Conservation (phyloP, 75 land plant genomes). For the Selaginella tamariscina region DNA sequence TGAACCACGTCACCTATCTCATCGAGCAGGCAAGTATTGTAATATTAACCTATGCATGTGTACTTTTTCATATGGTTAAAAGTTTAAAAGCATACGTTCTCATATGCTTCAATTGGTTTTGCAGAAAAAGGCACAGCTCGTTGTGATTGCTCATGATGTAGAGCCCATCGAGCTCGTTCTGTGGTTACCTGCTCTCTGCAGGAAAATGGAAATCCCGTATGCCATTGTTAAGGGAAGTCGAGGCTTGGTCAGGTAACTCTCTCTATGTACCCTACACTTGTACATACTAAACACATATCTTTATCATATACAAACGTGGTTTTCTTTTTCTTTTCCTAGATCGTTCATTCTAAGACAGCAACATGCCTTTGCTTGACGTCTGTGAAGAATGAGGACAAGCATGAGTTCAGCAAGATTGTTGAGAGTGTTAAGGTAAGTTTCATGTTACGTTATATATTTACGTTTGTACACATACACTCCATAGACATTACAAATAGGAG, state of each 20-base stretch:
- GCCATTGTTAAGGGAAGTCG: slow-evolving; percentile 60
- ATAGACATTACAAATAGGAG: no score
- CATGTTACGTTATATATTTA: not conserved
- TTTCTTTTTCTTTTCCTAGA: slow-evolving; percentile 16
- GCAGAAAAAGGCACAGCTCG: slow-evolving; percentile 60
- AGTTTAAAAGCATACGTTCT: not conserved
- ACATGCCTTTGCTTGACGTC: slow-evolving; percentile 44
- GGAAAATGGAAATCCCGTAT: slow-evolving; percentile 60
- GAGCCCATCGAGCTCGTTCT: slow-evolving; percentile 66
- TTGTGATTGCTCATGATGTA: slow-evolving; percentile 65
- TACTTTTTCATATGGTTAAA: no score
- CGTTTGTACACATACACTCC: no score
- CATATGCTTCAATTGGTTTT: not conserved
- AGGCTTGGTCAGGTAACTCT: slow-evolving; percentile 40
- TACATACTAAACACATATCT: not conserved
- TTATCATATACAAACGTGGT: no score
- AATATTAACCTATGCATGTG: not conserved
- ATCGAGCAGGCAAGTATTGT: slow-evolving; percentile 43
- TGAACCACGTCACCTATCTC: slow-evolving; percentile 58
- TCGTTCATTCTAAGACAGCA: slow-evolving; percentile 47
- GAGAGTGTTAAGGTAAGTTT: slow-evolving; percentile 48
- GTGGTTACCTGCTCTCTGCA: slow-evolving; percentile 61
- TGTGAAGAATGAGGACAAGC: slow-evolving; percentile 45
- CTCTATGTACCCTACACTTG: not conserved
- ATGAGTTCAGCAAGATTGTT: slow-evolving; percentile 45